Conservation (phyloP, 306 rosid genomes). For the Dicorynia guianensis region DNA sequence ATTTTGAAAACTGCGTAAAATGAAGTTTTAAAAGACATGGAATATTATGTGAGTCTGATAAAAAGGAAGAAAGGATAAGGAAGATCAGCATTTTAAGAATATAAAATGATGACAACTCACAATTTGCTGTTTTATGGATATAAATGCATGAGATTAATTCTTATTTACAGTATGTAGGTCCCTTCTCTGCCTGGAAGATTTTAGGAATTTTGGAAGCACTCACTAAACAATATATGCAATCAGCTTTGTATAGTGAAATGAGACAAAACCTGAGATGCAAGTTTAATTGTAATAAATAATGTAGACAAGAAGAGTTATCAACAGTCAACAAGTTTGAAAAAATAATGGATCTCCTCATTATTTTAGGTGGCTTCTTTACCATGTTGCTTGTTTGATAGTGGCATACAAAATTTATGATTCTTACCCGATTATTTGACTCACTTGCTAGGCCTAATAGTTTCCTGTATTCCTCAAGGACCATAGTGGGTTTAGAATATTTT, state of each 20-base stretch:
- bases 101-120: slow-evolving; percentile 1
- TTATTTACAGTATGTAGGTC: slow-evolving; percentile 2
- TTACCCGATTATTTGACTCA: slow-evolving; percentile 5
- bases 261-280: no score
- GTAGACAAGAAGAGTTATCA: neutral
- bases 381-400: neutral
- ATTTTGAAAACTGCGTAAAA: slow-evolving; percentile 13
- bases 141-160: no score
- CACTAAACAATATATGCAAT: neutral
- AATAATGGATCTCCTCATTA: neutral
- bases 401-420: neutral
- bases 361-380: slow-evolving; percentile 13
- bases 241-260: no score
- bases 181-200: slow-evolving; percentile 23
- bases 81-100: neutral
- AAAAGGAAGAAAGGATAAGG: slow-evolving; percentile 23
- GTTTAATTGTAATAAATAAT: no score
- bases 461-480: slow-evolving; percentile 1
- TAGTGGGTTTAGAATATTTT: no score
- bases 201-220: neutral
- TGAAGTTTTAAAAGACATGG: slow-evolving; percentile 1
- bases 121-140: neutral
- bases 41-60: slow-evolving; percentile 12
- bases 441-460: slow-evolving; percentile 14
- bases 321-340: slow-evolving; percentile 1